phyloP scores from a whole-genome alignment of 2,329 filamentous ascomycete genomes.

The Trichoderma atroviride region DNA sequence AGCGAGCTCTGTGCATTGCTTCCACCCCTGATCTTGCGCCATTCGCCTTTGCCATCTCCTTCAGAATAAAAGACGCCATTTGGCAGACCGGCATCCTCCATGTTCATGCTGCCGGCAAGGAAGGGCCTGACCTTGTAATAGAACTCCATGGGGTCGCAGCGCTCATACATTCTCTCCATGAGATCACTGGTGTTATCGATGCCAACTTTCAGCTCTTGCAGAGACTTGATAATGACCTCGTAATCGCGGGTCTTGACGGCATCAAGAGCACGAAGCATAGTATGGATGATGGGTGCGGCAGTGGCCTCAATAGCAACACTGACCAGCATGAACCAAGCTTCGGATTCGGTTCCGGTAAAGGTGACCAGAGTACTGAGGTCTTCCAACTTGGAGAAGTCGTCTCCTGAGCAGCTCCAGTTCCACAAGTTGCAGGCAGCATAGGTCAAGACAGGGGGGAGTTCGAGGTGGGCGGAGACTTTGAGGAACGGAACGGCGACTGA shows the following conservation, averaged over 20 bases:
- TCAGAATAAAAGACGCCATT: slow-evolving; percentile 84
- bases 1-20: slow-evolving; percentile 92
- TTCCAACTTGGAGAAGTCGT: slow-evolving; percentile 65
- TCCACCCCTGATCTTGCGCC: slow-evolving; percentile 81
- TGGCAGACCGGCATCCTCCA: slow-evolving; percentile 81
- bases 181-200: slow-evolving; percentile 69
- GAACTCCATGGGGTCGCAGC: slow-evolving; percentile 83
- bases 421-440: slow-evolving; percentile 86
- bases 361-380: slow-evolving; percentile 74
- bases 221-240: slow-evolving; percentile 60
- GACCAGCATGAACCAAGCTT: slow-evolving; percentile 93
- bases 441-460: slow-evolving; percentile 85
- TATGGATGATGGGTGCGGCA: slow-evolving; percentile 72
- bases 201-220: slow-evolving; percentile 66
- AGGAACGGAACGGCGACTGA: slow-evolving; percentile 78
- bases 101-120: slow-evolving; percentile 89
- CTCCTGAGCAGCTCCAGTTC: slow-evolving; percentile 71
- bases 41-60: slow-evolving; percentile 65
- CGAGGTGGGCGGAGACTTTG: slow-evolving; percentile 69
- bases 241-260: slow-evolving; percentile 66
- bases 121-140: slow-evolving; percentile 88
- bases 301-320: slow-evolving; percentile 88
- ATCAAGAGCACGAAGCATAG: slow-evolving; percentile 76
- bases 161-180: slow-evolving; percentile 84
- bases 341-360: slow-evolving; percentile 85